Evolutionary conservation across 176 grass and related monocot genomes (phyloP).

Genomic region (Eremochloa ophiuroides): DNA sequence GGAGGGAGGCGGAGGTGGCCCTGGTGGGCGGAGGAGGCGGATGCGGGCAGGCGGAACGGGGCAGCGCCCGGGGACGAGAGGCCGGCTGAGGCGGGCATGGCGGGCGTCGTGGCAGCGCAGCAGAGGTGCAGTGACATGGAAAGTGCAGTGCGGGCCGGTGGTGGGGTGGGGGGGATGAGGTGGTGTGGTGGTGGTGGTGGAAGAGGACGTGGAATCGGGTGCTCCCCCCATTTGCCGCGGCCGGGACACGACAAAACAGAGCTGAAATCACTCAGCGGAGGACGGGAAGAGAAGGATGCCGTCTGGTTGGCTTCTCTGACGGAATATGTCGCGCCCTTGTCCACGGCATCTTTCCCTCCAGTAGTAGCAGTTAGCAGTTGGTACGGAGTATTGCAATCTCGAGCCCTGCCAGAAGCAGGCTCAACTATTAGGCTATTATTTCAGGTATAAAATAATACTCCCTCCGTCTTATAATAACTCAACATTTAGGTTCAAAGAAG

Average conservation of each 20-base stretch:
- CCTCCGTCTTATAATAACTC: no score
- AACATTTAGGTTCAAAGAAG: no score
- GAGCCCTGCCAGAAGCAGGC: no score
- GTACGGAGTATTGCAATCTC: no score
- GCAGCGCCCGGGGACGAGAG: background rate
- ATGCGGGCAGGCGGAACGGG: constrained; percentile 19
- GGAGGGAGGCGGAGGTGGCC: constrained; percentile 15
- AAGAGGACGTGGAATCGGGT: background rate
- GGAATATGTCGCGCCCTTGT: background rate
- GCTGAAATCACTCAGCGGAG: background rate
- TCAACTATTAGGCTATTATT: no score
- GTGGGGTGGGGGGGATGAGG: background rate
- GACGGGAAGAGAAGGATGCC: background rate
- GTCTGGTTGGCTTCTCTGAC: background rate
- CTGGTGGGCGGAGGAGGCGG: constrained; percentile 5
- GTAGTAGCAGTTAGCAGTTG: no score
- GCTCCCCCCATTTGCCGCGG: constrained; percentile 20
- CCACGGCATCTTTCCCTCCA: background rate
- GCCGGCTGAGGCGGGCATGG: constrained; percentile 41
- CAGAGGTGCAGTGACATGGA: constrained; percentile 18
- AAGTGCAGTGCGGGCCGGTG: background rate
- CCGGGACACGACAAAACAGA: background rate
- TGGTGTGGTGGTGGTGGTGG: background rate
- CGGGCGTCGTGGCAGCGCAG: background rate
- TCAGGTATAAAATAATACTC: no score